Conservation (phyloP, 768 basidiomycete genomes). For the Collybia sp. region DNA sequence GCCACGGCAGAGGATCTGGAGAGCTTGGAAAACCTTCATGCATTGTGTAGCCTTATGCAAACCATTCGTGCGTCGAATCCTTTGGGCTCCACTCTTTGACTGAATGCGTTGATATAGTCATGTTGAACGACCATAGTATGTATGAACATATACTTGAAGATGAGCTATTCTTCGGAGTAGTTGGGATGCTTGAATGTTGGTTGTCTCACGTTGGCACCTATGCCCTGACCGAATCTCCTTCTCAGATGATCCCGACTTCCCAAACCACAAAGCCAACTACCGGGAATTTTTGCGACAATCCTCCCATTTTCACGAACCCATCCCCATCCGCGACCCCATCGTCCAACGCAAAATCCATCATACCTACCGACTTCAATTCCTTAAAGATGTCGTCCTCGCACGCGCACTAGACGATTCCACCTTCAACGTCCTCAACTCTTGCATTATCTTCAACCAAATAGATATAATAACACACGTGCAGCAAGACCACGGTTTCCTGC, state of each 20-base stretch:
- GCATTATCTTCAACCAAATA: constrained; percentile 98
- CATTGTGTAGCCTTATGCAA: constrained; percentile 89
- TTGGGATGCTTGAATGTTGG: constrained; percentile 97
- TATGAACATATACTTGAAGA: constrained; percentile 95
- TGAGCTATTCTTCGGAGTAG: constrained; percentile 86
- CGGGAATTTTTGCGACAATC: constrained; percentile 86
- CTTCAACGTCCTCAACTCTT: constrained; percentile 94
- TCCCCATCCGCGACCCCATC: constrained; percentile 68
- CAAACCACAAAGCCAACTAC: constrained; percentile 94
- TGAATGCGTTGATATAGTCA: constrained; percentile 45
- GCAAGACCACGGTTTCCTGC: constrained; percentile 68
- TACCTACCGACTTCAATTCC: constrained; percentile 93
- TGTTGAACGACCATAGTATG: constrained; percentile 91
- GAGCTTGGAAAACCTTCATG: constrained; percentile 84
- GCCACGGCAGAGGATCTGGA: constrained; percentile 91
- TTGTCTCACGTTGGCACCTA: constrained; percentile 9
- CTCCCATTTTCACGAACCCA: constrained; percentile 85
- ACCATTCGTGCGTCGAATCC: constrained; percentile 64
- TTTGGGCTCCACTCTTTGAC: constrained; percentile 1
- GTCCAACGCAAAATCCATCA: constrained; percentile 92
- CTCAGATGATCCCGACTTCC: constrained; percentile 95
- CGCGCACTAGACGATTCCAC: constrained; percentile 94
- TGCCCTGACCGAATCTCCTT: constrained; percentile 4
- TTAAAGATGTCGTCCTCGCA: constrained; percentile 97
- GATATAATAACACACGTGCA: constrained; percentile 94